Percentiles rank a stretch among this genome's conserved stretches.
Evolutionary conservation across 1,284 basidiomycete genomes (phyloP).

Genomic region (Melampsora larici-populina): DNA sequence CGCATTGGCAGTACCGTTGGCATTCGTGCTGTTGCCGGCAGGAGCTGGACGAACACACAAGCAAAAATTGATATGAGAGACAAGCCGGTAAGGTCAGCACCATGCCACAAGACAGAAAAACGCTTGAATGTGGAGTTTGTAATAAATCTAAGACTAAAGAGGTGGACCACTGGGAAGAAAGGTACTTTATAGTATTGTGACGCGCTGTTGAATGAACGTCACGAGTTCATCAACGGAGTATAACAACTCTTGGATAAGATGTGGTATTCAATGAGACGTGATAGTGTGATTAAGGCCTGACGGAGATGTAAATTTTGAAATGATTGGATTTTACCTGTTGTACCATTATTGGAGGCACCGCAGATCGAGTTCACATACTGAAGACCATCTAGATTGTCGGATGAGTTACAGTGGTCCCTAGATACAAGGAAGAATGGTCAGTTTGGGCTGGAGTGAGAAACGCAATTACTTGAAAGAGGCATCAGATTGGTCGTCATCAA

Average conservation of each 20-base stretch:
- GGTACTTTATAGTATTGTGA: too few relatives aligned
- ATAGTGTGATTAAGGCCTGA: too few relatives aligned
- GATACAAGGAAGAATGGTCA: background rate
- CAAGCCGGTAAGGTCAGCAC: background rate
- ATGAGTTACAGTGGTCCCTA: slow-evolving; percentile 24
- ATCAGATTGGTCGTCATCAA: too few relatives aligned
- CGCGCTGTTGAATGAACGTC: too few relatives aligned
- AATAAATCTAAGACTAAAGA: background rate
- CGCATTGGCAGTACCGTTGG: too few relatives aligned
- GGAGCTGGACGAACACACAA: background rate
- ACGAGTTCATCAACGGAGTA: background rate
- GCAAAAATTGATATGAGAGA: background rate
- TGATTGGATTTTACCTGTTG: too few relatives aligned
- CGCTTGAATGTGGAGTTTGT: background rate
- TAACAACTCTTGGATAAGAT: background rate
- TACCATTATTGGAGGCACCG: slow-evolving; percentile 1
- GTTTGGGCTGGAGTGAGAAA: background rate
- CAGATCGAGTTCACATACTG: slow-evolving; percentile 10
- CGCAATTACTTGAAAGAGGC: too few relatives aligned
- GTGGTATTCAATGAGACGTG: background rate
- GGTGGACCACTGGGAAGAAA: background rate
- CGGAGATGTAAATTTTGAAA: too few relatives aligned
- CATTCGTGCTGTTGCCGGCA: background rate
- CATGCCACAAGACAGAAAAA: background rate
- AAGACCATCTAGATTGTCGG: slow-evolving; percentile 9